Base-by-base conservation (phyloP, 495 filamentous ascomycete species). In the Tuber umbilicatum region DNA sequence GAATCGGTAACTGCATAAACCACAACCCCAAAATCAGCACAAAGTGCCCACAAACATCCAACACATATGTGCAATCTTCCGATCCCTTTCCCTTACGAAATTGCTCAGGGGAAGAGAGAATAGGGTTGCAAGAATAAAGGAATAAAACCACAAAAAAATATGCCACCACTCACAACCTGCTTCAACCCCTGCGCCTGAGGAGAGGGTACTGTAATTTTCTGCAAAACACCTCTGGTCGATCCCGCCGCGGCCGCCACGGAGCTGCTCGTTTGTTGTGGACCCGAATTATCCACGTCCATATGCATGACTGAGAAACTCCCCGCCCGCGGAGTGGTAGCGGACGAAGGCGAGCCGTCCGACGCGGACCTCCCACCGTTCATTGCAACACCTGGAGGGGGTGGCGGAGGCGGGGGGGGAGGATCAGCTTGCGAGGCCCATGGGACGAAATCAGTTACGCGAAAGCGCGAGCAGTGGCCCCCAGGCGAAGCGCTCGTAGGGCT, bases 371-470 rank as follows among this genome's bases (percentile, higher is more conserved):
- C 75, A 73, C 64, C 70, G 17, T 55, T 78, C 70, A 68, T 64
- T 16, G 77, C 5, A 72, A 78, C 42, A 72, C 71, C 31, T 45
- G 69, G 35, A 72, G 39, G 14, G 50, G 77, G 76, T 17, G 77
- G 73, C 6, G 76, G 47, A 23, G 76, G 72, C 4, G 72, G 75
- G 6, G 74, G 37, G 27, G 76, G 77, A 39, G 77, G 73, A 39
- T 77, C 79, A 21, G 79, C 69, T 5, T 72, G 73, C 55, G 79
- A 81, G 12, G 76, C 76, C 17, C 75, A 81, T 55, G 80, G 80
- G n/a, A 81, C 78, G 68, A 81, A 81, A 64, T 81, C 79, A n/a
- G 76, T 81, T 16, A 81, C 80, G 41, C 80, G 73, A 75, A 81
- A 81, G 38, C 80, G 76, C 45, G 80, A 81, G 71, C 80, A 81